Conservation (phyloP, 2,329 filamentous ascomycete species). For the Cordyceps cateniannulata region DNA sequence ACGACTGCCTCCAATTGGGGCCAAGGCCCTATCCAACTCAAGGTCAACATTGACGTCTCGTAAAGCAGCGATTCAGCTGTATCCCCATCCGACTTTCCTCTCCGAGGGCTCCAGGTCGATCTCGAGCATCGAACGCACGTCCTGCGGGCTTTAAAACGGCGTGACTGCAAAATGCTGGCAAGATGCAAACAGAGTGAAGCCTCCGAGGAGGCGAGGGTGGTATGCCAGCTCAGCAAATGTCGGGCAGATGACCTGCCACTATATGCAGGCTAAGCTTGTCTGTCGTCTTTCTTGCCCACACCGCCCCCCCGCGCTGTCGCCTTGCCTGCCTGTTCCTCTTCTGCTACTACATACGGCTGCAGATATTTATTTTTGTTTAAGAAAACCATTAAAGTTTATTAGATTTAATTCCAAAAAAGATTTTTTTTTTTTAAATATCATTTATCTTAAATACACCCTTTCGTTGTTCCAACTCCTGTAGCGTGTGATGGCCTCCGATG, state of each 20-base stretch:
- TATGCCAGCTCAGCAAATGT: slow-evolving; percentile 30
- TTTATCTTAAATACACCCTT: not conserved
- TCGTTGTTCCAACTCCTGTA: not conserved
- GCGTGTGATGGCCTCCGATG: slow-evolving; percentile 2
- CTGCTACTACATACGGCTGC: not conserved
- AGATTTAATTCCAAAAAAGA: slow-evolving; percentile 1
- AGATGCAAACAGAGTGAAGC: slow-evolving; percentile 12
- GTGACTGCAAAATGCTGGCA: slow-evolving; percentile 8
- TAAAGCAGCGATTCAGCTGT: no score
- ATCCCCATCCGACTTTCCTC: no score
- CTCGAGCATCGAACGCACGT: no score
- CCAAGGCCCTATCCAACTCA: no score
- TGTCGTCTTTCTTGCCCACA: not conserved
- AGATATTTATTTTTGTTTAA: not conserved
- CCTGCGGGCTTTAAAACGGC: not conserved
- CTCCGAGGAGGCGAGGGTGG: slow-evolving; percentile 11
- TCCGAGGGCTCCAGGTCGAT: no score
- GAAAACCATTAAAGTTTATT: not conserved
- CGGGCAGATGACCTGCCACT: slow-evolving; percentile 28
- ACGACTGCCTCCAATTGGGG: no score
- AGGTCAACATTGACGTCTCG: no score
- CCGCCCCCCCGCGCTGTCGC: slow-evolving; percentile 1
- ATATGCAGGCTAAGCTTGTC: slow-evolving; percentile 14
- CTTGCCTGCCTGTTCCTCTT: not conserved
- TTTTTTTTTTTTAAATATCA: not conserved